Percentiles rank a stretch among this genome's conserved stretches.
Evolutionary conservation across 441 rosid genomes (phyloP).

Genomic region (Erodium moschatum): DNA sequence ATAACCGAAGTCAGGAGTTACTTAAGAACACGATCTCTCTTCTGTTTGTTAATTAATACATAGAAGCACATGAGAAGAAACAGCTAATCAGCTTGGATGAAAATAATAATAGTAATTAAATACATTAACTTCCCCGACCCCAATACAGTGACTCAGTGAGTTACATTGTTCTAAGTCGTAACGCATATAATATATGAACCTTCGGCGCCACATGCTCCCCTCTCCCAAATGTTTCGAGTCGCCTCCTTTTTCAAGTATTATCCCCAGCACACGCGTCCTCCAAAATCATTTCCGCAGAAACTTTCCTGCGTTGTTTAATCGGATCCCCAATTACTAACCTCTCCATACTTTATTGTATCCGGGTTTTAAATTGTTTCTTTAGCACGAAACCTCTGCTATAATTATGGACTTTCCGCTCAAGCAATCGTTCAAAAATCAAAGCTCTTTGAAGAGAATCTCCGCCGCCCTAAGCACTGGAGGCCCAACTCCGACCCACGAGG

Average conservation of each 20-base stretch:
- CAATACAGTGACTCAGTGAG: not conserved
- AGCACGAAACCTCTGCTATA: no score
- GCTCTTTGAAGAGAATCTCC: not conserved
- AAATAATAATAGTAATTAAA: no score
- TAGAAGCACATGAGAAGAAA: not conserved
- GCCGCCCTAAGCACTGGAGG: not conserved
- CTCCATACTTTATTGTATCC: no score
- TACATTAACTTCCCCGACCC: not conserved
- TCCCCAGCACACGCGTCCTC: not conserved
- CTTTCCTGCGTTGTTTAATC: not conserved
- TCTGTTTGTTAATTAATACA: no score
- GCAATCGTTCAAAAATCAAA: not conserved
- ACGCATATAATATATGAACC: not conserved
- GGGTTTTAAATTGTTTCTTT: no score
- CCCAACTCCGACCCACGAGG: conserved; percentile 14
- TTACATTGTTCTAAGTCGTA: not conserved
- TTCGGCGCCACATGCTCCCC: not conserved
- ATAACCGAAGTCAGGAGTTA: no score
- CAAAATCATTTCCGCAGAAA: not conserved
- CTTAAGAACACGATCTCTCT: no score
- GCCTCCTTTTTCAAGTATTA: not conserved
- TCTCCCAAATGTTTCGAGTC: not conserved
- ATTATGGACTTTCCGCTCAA: not conserved
- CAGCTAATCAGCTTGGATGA: not conserved
- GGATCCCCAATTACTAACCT: not conserved